Conservation (phyloP, 2,329 filamentous ascomycete genomes). For the Massarina eburnea region DNA sequence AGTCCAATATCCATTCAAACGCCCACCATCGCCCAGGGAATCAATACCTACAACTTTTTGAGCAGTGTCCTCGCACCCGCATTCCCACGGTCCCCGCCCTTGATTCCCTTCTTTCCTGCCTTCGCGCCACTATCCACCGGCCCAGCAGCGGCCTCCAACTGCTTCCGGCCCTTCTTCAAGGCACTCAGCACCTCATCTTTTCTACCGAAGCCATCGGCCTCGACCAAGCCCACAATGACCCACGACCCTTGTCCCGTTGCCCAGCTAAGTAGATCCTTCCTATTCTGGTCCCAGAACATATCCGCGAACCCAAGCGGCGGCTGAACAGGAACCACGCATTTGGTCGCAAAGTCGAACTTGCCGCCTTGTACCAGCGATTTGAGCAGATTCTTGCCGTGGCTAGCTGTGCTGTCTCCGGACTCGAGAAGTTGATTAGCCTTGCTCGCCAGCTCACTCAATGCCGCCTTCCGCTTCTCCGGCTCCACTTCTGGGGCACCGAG, state of each 20-base stretch:
- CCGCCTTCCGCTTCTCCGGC: constrained; percentile 51
- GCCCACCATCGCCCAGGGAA: background rate
- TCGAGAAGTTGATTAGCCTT: constrained; percentile 41
- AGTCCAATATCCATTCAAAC: background rate
- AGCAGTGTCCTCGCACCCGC: constrained; percentile 52
- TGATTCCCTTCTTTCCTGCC: constrained; percentile 37
- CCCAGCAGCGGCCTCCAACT: constrained; percentile 65
- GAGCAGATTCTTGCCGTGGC: constrained; percentile 77
- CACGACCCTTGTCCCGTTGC: constrained; percentile 85
- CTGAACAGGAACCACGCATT: constrained; percentile 68
- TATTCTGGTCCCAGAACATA: constrained; percentile 79
- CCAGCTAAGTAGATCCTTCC: constrained; percentile 75
- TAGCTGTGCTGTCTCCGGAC: constrained; percentile 46
- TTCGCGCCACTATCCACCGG: constrained; percentile 30
- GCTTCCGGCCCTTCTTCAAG: constrained; percentile 72
- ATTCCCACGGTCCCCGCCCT: constrained; percentile 46
- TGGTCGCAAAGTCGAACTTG: constrained; percentile 74
- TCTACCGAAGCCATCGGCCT: constrained; percentile 68
- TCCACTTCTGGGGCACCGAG: constrained; percentile 77
- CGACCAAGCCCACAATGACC: constrained; percentile 78
- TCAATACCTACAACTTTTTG: constrained; percentile 39
- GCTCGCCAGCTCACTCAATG: constrained; percentile 66
- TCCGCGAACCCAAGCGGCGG: constrained; percentile 80
- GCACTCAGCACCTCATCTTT: constrained; percentile 67
- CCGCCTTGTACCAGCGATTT: constrained; percentile 91